Base-by-base conservation (phyloP, 495 filamentous ascomycete species). In the Thermothielavioides terrestris region DNA sequence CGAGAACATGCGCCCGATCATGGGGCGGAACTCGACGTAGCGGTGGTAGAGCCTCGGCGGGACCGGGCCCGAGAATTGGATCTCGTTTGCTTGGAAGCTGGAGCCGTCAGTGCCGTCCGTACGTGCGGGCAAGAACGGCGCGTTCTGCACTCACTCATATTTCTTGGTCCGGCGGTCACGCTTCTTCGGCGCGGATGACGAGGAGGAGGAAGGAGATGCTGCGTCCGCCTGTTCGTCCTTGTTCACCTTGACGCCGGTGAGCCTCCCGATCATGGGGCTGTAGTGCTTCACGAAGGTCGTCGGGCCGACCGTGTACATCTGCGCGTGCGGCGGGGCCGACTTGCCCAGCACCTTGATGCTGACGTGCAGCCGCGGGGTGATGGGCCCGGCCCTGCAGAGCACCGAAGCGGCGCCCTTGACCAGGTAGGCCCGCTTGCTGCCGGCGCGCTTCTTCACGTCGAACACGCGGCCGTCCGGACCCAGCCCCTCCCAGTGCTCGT, bases 41-140 rank as follows among this genome's bases (percentile, higher is more conserved):
- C 86, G 82, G 61, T 95, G 89, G 61, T 94, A 94, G 22, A 97
- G 72, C 39, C 78, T 68, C 3, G 75, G 62, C 0, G 91, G 89
- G 0, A 90, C 83, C 0, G 91, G 91, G 0, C 91, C 91, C 20
- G 75, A 71, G 25, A 97, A 77, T 53, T 96, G 91, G 38, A 97
- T 81, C 54, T 95, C 84, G 63, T 90, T 92, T 31, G 91, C 88
- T 76, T 94, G 88, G 69, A 97, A 97, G 63, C 85, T 89, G 31
- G 1, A 11, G 6, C 17, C 30, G 35, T 58, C 42, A 54, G 59
- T 22, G 2, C 2, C 18, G 7, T 15, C 18, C 3, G 12, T n/a
- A 1, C 20, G 21, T 32, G 10, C 14, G 20, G 6, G 8, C 2
- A 22, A 22, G 17, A 0, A 37, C 71, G 9, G n/a, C n/a, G n/a